phyloP scores from a whole-genome alignment of 495 filamentous ascomycete species.

The Xylona heveae region DNA sequence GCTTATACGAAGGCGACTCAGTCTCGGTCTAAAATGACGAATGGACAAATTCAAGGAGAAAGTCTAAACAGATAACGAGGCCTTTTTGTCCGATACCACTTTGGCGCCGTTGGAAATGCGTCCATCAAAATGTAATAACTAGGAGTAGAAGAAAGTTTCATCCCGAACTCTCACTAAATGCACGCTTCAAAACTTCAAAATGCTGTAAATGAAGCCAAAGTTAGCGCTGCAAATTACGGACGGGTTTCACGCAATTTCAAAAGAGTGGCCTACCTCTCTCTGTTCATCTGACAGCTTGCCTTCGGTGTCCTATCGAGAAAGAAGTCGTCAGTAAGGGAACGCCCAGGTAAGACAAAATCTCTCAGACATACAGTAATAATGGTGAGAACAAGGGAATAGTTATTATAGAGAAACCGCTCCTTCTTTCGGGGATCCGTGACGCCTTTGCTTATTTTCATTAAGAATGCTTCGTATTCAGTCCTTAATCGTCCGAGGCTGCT shows the following conservation, averaged over 20 bases:
- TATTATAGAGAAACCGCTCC: conserved; percentile 80
- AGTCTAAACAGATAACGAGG: too few relatives aligned
- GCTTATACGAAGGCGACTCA: too few relatives aligned
- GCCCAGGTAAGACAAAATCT: neutral
- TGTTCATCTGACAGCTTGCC: conserved; percentile 7
- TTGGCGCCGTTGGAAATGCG: too few relatives aligned
- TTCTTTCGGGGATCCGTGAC: conserved; percentile 59
- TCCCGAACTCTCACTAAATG: too few relatives aligned
- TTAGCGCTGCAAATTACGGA: neutral
- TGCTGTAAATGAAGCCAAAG: neutral
- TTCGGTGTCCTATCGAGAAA: conserved; percentile 3
- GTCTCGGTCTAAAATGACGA: too few relatives aligned
- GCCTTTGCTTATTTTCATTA: conserved; percentile 42
- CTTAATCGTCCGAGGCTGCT: conserved; percentile 56
- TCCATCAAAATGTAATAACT: too few relatives aligned
- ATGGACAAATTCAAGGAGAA: too few relatives aligned
- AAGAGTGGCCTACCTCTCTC: conserved; percentile 3
- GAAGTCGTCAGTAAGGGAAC: neutral
- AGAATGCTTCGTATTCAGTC: conserved; percentile 54
- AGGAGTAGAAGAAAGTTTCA: too few relatives aligned
- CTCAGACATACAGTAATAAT: conserved; percentile 45
- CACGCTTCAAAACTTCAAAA: conserved; percentile 3
- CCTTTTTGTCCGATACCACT: too few relatives aligned
- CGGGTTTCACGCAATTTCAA: too few relatives aligned
- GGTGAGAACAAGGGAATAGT: conserved; percentile 78